Conservation (phyloP, 208 protist species). For the Trypanosoma avium region DNA sequence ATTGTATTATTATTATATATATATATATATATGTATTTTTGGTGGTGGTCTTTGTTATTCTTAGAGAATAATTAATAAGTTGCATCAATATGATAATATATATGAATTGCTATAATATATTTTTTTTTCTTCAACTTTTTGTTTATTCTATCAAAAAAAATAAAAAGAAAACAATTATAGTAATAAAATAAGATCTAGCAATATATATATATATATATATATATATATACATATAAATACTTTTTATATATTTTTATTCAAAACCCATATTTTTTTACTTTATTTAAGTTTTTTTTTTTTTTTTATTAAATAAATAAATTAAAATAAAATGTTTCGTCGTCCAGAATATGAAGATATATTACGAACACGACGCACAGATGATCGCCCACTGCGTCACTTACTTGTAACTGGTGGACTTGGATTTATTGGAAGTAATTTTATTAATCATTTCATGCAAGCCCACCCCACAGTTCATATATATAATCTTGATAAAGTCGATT, state of each 20-base stretch:
- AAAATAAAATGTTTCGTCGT: constrained; percentile 24
- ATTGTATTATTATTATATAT: too few relatives aligned
- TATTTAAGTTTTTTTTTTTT: neutral
- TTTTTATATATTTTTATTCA: neutral
- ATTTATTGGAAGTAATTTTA: constrained; percentile 84
- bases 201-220: constrained; percentile 11
- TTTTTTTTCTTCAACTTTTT: too few relatives aligned
- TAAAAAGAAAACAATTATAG: too few relatives aligned
- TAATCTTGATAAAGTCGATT: constrained; percentile 91
- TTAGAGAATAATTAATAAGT: too few relatives aligned
- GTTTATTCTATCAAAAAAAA: too few relatives aligned
- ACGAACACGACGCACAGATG: constrained; percentile 9
- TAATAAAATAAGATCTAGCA: too few relatives aligned
- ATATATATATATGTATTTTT: too few relatives aligned
- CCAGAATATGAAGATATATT: neutral
- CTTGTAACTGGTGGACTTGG: constrained; percentile 82
- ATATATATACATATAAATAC: neutral
- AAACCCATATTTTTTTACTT: too few relatives aligned
- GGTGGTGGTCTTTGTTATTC: too few relatives aligned
- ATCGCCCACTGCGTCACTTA: constrained; percentile 38
- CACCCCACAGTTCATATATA: constrained; percentile 74
- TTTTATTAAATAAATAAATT: neutral
- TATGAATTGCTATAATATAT: too few relatives aligned
- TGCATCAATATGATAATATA: too few relatives aligned
- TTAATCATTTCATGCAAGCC: constrained; percentile 57